Percentiles rank a stretch among this genome's conserved stretches.
Evolutionary conservation across 2,329 filamentous ascomycete genomes (phyloP).

Genomic region (Pyricularia sp.): DNA sequence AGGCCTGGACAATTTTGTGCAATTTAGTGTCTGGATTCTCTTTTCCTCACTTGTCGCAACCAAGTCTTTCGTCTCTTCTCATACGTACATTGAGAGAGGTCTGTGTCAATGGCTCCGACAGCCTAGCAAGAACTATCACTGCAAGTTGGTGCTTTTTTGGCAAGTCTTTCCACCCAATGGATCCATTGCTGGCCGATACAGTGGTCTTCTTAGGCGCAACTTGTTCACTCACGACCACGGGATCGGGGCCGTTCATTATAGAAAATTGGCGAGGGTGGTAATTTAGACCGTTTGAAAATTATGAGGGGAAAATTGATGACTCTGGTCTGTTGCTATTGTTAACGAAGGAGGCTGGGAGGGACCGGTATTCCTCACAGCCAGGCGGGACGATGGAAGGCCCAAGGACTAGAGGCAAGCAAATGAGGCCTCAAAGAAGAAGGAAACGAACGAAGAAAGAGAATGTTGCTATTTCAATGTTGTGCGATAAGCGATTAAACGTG

Average conservation of each 20-base stretch:
- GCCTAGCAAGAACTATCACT: constrained; percentile 66
- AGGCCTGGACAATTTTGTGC: constrained; percentile 38
- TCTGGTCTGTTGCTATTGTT: not conserved
- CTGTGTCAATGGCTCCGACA: constrained; percentile 76
- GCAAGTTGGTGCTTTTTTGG: constrained; percentile 70
- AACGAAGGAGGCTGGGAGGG: not conserved
- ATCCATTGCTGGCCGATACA: not conserved
- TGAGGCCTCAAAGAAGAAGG: not conserved
- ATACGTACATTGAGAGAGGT: constrained; percentile 51
- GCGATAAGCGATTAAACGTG: not conserved
- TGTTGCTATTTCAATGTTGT: not conserved
- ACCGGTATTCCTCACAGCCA: not conserved
- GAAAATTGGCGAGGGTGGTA: not conserved
- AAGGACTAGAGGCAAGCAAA: not conserved
- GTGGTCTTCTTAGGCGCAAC: not conserved
- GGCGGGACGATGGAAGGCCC: not conserved
- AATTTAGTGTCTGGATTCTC: not conserved
- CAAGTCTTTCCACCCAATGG: constrained; percentile 60
- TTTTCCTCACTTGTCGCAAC: not conserved
- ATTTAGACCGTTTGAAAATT: not conserved
- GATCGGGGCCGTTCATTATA: not conserved
- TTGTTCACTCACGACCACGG: not conserved
- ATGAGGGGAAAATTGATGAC: not conserved
- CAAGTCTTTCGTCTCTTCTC: not conserved
- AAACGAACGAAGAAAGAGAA: not conserved